Evolutionary conservation across 768 basidiomycete species (phyloP).

Genomic region (Calocybe indica): DNA sequence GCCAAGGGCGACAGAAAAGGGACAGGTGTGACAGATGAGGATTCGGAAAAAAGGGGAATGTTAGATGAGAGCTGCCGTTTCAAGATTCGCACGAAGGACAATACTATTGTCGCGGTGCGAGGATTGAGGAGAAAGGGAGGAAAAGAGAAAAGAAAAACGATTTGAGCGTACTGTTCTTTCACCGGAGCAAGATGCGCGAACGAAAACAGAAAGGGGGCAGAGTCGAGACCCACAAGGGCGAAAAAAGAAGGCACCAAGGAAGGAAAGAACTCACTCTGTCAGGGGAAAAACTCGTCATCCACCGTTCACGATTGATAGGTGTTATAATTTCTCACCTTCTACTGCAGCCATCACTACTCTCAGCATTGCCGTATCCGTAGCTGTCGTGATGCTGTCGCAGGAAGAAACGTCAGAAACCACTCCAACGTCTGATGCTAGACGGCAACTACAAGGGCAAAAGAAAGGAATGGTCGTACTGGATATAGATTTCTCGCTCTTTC

Average conservation of each 20-base stretch:
- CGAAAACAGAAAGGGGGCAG: slow-evolving; percentile 21
- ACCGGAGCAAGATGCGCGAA: slow-evolving; percentile 61
- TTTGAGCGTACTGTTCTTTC: slow-evolving; percentile 17
- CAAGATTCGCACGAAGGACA: neutral
- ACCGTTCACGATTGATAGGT: neutral
- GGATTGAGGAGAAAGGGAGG: slow-evolving; percentile 6
- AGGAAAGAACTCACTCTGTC: slow-evolving; percentile 9
- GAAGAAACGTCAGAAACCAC: too few species aligned
- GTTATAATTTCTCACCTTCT: slow-evolving; percentile 60
- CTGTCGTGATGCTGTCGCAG: slow-evolving; percentile 68
- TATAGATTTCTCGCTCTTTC: slow-evolving; percentile 88
- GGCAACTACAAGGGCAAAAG: slow-evolving; percentile 1
- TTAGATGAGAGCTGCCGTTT: slow-evolving; percentile 1
- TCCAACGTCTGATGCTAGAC: neutral
- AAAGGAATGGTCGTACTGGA: slow-evolving; percentile 56
- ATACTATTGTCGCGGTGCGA: neutral
- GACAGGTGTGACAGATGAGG: neutral
- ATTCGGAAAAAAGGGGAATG: neutral
- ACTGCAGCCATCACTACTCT: slow-evolving; percentile 94
- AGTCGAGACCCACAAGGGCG: slow-evolving; percentile 20
- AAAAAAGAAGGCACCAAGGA: slow-evolving; percentile 10
- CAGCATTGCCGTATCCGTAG: slow-evolving; percentile 84
- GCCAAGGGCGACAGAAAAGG: neutral
- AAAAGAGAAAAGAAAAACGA: slow-evolving; percentile 17
- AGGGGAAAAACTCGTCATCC: neutral